These are phyloP conservation scores for Macrolepiota fuliginosa DNA, from an alignment of 768 basidiomycete species.

Conservation along the genomic window DNA sequence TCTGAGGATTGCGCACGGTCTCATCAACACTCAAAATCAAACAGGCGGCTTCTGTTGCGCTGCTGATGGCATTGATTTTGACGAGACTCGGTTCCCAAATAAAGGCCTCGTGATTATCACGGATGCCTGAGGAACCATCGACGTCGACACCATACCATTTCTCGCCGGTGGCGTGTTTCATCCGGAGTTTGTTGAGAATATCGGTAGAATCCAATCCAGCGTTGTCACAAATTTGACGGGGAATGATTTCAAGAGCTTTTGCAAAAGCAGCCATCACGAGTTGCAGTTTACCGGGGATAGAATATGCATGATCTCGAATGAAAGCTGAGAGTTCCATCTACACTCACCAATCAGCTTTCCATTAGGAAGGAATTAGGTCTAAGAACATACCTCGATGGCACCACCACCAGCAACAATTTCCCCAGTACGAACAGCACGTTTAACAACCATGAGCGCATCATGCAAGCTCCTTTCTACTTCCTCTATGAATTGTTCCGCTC, in stretches of 20 bases:
- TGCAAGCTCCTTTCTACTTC: slow-evolving; percentile 97
- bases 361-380: background rate
- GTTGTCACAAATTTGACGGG: slow-evolving; percentile 97
- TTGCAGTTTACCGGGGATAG: slow-evolving; percentile 94
- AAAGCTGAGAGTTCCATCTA: slow-evolving; percentile 98
- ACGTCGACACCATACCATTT: slow-evolving; percentile 95
- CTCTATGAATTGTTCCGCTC: slow-evolving; percentile 98
- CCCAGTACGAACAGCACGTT: slow-evolving; percentile 92
- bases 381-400: slow-evolving; percentile 77
- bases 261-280: slow-evolving; percentile 94
- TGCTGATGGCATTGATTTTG: slow-evolving; percentile 93
- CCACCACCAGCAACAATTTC: slow-evolving; percentile 98
- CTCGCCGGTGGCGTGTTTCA: slow-evolving; percentile 89
- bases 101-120: slow-evolving; percentile 96
- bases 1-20: slow-evolving; percentile 94
- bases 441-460: slow-evolving; percentile 99
- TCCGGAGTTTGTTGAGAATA: slow-evolving; percentile 94
- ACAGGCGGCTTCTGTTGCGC: slow-evolving; percentile 95
- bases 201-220: slow-evolving; percentile 98
- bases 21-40: slow-evolving; percentile 96
- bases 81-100: slow-evolving; percentile 98
- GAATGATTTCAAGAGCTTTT: slow-evolving; percentile 96
- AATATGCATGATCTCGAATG: slow-evolving; percentile 85
- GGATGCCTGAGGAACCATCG: slow-evolving; percentile 82
- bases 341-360: slow-evolving; percentile 1